Base-by-base conservation (phyloP, 2,329 filamentous ascomycete genomes). In the Cordyceps javanica region DNA sequence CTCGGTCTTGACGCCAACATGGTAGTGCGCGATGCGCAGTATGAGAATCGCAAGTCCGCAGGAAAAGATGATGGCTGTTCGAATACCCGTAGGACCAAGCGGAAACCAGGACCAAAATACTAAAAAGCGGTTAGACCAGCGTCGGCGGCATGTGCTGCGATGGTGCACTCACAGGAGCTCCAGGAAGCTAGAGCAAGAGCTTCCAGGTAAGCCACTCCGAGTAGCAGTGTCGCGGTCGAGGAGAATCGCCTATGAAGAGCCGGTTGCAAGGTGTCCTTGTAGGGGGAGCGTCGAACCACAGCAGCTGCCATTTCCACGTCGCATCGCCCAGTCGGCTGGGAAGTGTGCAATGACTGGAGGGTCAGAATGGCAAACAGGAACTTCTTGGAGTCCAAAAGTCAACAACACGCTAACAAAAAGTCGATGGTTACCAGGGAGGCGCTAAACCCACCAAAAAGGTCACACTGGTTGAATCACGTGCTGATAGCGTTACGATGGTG, bases 231-330 rank as follows among this genome's bases (percentile, higher is more conserved):
- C 49, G 88, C 88, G 13, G 90, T 91, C 62, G 86, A 86, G 50
- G 88, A 87, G 73, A 97, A 97, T 66, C 91, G 85, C 66, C 89
- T 82, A 72, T 97, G 93, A 62, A 97, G 78, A 54, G 89, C 87
- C 51, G 93, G 92, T 61, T 93, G 95, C 64, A 97, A 77, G 72
- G 95, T 95, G 75, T 96, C 90, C 78, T 91, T 88, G 74, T 96
- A 96, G 50, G 81, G 77, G 66, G 77, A 75, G 68, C 71, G 82
- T 79, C 77, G 84, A 75, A 76, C 79, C 69, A 73, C 76, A 68
- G 73, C 72, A 67, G 70, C 70, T 66, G 80, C 75, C 80, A 83
- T 83, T 51, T 69, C 75, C 66, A 71, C 72, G 70, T 72, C 67
- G 69, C 75, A 77, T 79, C 70, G 67, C 75, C 73, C 55, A 57